A percentile compares a stretch with the other conserved stretches of the same genome.
Conservation (phyloP, 2,329 filamentous ascomycete genomes). For the Penicillium sp. region DNA sequence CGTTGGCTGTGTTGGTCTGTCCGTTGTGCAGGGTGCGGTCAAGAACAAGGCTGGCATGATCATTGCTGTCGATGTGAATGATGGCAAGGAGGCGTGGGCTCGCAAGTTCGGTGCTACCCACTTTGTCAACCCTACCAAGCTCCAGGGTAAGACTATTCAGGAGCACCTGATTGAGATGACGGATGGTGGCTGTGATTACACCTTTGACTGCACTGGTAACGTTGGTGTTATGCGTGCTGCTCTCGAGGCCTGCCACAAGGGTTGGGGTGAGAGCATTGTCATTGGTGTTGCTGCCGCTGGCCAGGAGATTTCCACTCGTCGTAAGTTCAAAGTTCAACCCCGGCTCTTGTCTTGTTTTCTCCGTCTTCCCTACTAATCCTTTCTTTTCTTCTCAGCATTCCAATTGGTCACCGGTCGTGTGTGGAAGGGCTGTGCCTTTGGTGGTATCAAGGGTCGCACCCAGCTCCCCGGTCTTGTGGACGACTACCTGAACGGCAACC, state of each 20-base stretch:
- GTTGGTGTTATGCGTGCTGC: conserved; percentile 94
- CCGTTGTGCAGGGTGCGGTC: conserved; percentile 90
- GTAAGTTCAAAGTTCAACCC: conserved; percentile 61
- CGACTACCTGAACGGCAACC: conserved; percentile 84
- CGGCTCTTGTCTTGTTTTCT: background rate
- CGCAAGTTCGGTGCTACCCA: conserved; percentile 94
- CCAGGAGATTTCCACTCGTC: conserved; percentile 91
- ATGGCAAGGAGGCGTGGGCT: conserved; percentile 86
- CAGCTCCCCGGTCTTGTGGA: conserved; percentile 85
- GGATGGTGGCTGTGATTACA: conserved; percentile 97
- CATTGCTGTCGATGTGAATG: conserved; percentile 77
- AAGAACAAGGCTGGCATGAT: conserved; percentile 72
- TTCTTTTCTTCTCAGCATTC: conserved; percentile 68
- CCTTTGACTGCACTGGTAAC: conserved; percentile 98
- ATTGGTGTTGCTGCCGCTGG: conserved; percentile 96
- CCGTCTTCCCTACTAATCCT: conserved; percentile 17
- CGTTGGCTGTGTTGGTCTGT: conserved; percentile 92
- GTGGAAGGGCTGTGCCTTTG: conserved; percentile 97
- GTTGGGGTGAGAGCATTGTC: conserved; percentile 96
- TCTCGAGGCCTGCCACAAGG: conserved; percentile 98
- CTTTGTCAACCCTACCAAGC: conserved; percentile 90
- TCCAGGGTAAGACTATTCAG: conserved; percentile 76
- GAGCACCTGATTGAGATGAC: conserved; percentile 97
- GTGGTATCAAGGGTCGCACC: conserved; percentile 94
- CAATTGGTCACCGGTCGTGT: conserved; percentile 96